These are phyloP conservation scores for Pseudomicrostroma phylloplanum DNA, from an alignment of 1,284 basidiomycete species.

Conservation along the genomic window DNA sequence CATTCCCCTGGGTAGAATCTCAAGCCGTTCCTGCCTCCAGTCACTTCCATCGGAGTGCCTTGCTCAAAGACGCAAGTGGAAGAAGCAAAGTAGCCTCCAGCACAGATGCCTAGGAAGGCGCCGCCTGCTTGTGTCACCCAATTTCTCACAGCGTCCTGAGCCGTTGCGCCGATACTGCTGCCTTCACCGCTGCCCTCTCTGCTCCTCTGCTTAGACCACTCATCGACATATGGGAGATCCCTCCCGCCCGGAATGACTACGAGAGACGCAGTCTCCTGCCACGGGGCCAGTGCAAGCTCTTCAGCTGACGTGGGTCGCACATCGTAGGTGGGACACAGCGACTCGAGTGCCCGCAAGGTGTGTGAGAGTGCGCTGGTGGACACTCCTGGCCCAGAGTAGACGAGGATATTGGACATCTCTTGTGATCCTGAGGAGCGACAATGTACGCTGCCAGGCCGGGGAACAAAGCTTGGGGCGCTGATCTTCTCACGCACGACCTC, in stretches of 20 bases:
- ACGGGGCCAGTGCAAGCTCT: slow-evolving; percentile 35
- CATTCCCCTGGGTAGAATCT: slow-evolving; percentile 60
- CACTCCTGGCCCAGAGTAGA: slow-evolving; percentile 41
- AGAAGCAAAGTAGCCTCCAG: slow-evolving; percentile 59
- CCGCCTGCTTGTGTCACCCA: slow-evolving; percentile 67
- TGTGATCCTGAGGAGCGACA: not conserved
- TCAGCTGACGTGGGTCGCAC: slow-evolving; percentile 31
- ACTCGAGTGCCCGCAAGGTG: slow-evolving; percentile 30
- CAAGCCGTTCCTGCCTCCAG: slow-evolving; percentile 55
- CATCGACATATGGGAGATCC: slow-evolving; percentile 36
- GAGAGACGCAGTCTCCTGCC: slow-evolving; percentile 29
- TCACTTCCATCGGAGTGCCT: slow-evolving; percentile 54
- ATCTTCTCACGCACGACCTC: no score
- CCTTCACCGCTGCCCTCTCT: no score
- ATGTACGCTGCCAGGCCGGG: no score
- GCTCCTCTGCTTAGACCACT: slow-evolving; percentile 12
- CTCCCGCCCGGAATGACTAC: slow-evolving; percentile 40
- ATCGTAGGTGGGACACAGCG: slow-evolving; percentile 34
- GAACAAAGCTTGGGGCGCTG: no score
- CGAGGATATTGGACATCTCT: slow-evolving; percentile 41
- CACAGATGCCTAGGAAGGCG: slow-evolving; percentile 63
- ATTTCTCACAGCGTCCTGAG: slow-evolving; percentile 41
- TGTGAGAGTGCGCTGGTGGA: slow-evolving; percentile 40
- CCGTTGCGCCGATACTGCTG: slow-evolving; percentile 1
- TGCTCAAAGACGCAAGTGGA: slow-evolving; percentile 55